Conservation (phyloP, 352 stramenopile species). For the Blastocystis hominis region DNA sequence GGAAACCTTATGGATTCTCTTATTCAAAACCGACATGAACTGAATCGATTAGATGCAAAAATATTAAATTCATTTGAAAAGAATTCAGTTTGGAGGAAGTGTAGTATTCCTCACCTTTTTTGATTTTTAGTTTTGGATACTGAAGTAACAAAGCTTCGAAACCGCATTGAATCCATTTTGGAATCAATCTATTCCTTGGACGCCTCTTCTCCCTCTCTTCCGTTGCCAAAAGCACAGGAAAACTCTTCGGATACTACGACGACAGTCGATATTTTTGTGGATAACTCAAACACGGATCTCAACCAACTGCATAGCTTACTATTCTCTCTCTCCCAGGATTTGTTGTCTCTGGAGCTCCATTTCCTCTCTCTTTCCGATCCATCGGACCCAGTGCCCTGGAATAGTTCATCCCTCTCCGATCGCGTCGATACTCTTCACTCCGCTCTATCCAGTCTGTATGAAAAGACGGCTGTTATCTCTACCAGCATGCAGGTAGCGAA, state of each 20-base stretch:
- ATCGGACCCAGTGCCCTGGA: neutral
- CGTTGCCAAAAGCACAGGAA: neutral
- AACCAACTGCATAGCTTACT: neutral
- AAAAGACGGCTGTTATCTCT: neutral
- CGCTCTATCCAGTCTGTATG: neutral
- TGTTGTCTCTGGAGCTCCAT: neutral
- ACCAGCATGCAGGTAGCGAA: neutral
- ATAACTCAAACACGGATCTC: too few species aligned
- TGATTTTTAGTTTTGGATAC: neutral
- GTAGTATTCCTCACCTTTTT: neutral
- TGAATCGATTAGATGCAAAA: conserved; percentile 1
- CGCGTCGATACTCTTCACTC: neutral
- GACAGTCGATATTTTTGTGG: too few species aligned
- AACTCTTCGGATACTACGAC: too few species aligned
- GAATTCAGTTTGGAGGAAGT: neutral
- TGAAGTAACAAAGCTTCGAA: neutral
- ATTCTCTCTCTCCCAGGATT: neutral
- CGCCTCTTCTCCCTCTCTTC: neutral
- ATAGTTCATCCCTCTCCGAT: neutral
- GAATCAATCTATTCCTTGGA: neutral
- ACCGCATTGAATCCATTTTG: neutral
- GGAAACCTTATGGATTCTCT: too few species aligned
- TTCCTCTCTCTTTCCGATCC: neutral
- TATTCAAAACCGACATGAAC: too few species aligned
- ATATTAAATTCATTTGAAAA: neutral